Evolutionary conservation across 108 stramenopile genomes (phyloP), one percentile per base, ranked within the genome.

Genomic region (Skeletonema tropicum): DNA sequence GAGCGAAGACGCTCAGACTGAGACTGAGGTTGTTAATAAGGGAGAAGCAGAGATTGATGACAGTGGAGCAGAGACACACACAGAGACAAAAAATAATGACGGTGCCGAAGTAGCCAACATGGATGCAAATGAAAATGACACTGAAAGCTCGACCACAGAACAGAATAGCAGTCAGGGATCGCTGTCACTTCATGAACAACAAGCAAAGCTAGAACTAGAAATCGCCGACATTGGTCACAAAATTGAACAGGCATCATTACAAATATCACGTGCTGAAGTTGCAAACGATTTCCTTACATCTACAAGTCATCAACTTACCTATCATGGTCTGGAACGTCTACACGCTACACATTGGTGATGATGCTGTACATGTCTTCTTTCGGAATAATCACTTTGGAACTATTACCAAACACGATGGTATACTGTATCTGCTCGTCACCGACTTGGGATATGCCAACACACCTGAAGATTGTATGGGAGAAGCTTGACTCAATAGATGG

Each of bases 341-440:
- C 93, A 97, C 77, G 78, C 85, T 32, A n/a, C 73, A 90, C 63
- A 59, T 99, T 12, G 65, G 77, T 9, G 88, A 94, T 41, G 86
- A 92, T 31, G 60, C 89, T 31, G 73, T 98, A 45, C 88, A 76
- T 31, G 94, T 96, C 8, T 97, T 99, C 74, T 99, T 98, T 71
- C 96, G 98, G 10, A 98, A 99, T 86, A 98, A 98, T 67, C 98
- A 99, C 57, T 99, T 97, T 74, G 89, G 83, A 29, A 96, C 97
- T 0, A 30, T 98, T 45, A 97, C 97, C 67, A 96, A 95, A 85
- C 83, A 91, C 49, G 68, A 94, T 26, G 90, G 83, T 13, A 66
- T 67, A 1, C 71, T 98, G 23, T 97, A 89, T 59, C 70, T 95
- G n/a, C 77, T 98, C 12, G 94, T 96, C n/a, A 98, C 97, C 11